Percentiles rank a stretch among this genome's conserved stretches.
phyloP scores from a whole-genome alignment of 2,329 filamentous ascomycete genomes.

The Pseudogymnoascus sp. region DNA sequence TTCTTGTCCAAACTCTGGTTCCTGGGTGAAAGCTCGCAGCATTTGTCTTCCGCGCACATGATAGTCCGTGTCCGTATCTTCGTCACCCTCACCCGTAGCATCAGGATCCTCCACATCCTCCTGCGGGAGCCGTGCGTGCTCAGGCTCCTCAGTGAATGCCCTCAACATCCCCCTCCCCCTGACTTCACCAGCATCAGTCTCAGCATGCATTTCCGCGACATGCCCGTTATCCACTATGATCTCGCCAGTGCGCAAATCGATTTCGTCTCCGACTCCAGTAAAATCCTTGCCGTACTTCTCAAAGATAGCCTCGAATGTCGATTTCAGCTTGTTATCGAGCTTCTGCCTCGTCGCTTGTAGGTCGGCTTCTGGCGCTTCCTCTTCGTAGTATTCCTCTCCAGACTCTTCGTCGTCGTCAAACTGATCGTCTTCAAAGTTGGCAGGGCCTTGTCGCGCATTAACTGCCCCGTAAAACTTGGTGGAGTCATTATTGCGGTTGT shows the following conservation, averaged over 20 bases:
- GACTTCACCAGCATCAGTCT: constrained; percentile 43
- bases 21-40: not conserved
- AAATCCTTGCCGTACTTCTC: constrained; percentile 83
- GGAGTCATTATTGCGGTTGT: not conserved
- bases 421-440: not conserved
- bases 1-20: not conserved
- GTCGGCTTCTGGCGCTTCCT: constrained; percentile 49
- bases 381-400: constrained; percentile 31
- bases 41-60: not conserved
- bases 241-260: constrained; percentile 73
- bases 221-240: constrained; percentile 92
- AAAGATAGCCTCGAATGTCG: constrained; percentile 83
- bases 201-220: constrained; percentile 55
- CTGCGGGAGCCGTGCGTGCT: not conserved
- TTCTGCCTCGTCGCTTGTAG: constrained; percentile 57
- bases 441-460: not conserved
- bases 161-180: constrained; percentile 16
- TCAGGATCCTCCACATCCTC: constrained; percentile 17
- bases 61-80: constrained; percentile 15
- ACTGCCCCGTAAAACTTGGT: not conserved
- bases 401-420: constrained; percentile 11
- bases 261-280: constrained; percentile 77
- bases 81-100: constrained; percentile 27
- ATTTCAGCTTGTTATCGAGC: constrained; percentile 68
- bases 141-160: constrained; percentile 20